Percentiles rank a stretch among this genome's conserved stretches.
Conservation (phyloP, 805 yeast species). For the Maudiozyma turicensis region DNA sequence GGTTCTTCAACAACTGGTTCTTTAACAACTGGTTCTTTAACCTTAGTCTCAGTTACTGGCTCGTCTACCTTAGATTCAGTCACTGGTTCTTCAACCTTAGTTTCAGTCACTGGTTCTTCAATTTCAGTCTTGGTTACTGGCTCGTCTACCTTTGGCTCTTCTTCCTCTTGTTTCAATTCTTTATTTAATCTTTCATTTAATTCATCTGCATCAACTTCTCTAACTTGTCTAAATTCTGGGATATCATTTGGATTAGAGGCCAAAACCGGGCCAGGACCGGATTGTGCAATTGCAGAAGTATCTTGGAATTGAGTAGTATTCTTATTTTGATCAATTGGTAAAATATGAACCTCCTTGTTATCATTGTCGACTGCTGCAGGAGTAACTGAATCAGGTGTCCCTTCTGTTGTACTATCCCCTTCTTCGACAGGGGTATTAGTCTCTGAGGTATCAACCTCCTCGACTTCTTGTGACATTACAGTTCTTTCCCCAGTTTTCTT, state of each 20-base stretch:
- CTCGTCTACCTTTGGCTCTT: background rate
- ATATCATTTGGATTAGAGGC: conserved; percentile 52
- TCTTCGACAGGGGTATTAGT: conserved; percentile 3
- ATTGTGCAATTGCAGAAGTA: conserved; percentile 37
- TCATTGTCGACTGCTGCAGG: conserved; percentile 10
- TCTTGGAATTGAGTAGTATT: conserved; percentile 33
- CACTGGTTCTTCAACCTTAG: background rate
- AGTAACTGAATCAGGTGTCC: conserved; percentile 12
- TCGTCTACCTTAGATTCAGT: background rate
- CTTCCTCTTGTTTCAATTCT: conserved; percentile 10
- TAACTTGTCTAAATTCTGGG: conserved; percentile 50
- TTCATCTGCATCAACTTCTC: conserved; percentile 47
- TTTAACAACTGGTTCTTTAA: too few relatives aligned
- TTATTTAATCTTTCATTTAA: conserved; percentile 39
- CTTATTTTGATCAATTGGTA: conserved; percentile 35
- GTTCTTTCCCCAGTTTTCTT: conserved; percentile 34
- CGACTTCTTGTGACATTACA: conserved; percentile 19
- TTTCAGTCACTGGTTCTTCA: conserved; percentile 1
- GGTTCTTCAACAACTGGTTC: background rate
- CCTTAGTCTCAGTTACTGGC: background rate
- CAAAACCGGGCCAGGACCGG: conserved; percentile 61
- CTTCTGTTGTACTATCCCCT: conserved; percentile 1
- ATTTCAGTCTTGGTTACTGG: background rate
- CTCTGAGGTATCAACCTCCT: background rate
- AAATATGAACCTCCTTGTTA: conserved; percentile 27